Conservation (phyloP, 176 grass and related monocot genomes). For the Eremochloa ophiuroides region DNA sequence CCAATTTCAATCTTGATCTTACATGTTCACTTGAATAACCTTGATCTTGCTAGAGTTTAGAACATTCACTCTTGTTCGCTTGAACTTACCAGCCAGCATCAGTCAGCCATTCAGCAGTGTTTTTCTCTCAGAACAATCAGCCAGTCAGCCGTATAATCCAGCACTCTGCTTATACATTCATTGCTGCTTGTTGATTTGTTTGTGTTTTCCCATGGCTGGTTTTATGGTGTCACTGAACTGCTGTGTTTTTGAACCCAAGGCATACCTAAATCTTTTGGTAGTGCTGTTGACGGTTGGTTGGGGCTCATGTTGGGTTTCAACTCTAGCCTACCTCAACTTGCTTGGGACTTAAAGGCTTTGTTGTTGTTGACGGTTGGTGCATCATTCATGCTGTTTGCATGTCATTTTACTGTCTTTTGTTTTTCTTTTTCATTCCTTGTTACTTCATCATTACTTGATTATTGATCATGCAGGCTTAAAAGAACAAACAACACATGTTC, state of each 20-base stretch:
- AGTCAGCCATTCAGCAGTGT: no score
- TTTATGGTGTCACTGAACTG: background rate
- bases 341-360: no score
- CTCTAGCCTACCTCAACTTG: no score
- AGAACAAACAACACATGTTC: conserved; percentile 5
- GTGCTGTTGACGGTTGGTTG: background rate
- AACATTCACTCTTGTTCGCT: no score
- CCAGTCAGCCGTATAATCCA: no score
- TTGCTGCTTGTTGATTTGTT: background rate
- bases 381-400: background rate
- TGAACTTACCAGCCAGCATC: no score
- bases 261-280: background rate
- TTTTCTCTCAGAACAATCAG: no score
- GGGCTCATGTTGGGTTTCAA: no score
- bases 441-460: conserved; percentile 14
- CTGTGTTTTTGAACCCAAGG: background rate
- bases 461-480: conserved; percentile 25
- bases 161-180: background rate
- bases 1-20: background rate
- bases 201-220: background rate
- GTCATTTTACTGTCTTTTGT: background rate
- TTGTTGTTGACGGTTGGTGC: background rate
- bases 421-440: background rate
- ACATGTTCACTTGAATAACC: conserved; percentile 2
- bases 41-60: background rate